Evolutionary conservation across 768 basidiomycete genomes (phyloP).

Genomic region (Lepiota venenata): DNA sequence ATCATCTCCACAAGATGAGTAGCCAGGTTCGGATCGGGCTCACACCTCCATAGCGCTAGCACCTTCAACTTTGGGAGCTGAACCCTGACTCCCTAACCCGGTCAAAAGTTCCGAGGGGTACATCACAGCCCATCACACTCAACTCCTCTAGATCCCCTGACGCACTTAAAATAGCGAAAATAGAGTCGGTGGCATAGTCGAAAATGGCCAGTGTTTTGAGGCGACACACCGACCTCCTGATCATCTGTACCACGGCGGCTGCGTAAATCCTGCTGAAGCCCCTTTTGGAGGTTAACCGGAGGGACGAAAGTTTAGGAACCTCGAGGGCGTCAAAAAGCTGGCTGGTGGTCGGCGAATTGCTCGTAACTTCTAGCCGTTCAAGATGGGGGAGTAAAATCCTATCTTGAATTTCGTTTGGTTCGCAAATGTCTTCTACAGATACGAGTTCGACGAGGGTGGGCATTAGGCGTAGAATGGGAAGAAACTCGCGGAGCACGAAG

Average conservation of each 20-base stretch:
- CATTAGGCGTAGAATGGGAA: conserved; percentile 5
- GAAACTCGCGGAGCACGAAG: conserved; percentile 1
- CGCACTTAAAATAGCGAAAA: not conserved
- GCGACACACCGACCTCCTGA: not conserved
- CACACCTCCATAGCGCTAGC: not conserved
- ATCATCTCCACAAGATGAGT: not conserved
- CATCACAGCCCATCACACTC: not conserved
- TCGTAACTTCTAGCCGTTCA: not conserved
- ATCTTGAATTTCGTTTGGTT: conserved; percentile 1
- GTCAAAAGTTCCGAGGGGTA: conserved; percentile 4
- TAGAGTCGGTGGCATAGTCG: conserved; percentile 2
- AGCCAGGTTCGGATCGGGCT: not conserved
- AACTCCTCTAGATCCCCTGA: conserved; percentile 1
- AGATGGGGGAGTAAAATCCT: conserved; percentile 2
- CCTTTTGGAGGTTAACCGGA: not conserved
- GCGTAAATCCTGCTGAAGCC: conserved; percentile 10
- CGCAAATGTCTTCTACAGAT: not conserved
- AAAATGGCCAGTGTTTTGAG: not conserved
- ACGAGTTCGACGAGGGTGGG: not conserved
- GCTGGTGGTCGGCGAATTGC: conserved; percentile 5
- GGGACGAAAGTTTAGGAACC: not conserved
- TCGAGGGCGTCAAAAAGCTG: conserved; percentile 1
- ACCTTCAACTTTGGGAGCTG: not conserved
- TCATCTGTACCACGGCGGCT: conserved; percentile 1
- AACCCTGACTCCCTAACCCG: not conserved